Evolutionary conservation across 129 eudicot species (phyloP).

Genomic region (Escallonia herrerae): DNA sequence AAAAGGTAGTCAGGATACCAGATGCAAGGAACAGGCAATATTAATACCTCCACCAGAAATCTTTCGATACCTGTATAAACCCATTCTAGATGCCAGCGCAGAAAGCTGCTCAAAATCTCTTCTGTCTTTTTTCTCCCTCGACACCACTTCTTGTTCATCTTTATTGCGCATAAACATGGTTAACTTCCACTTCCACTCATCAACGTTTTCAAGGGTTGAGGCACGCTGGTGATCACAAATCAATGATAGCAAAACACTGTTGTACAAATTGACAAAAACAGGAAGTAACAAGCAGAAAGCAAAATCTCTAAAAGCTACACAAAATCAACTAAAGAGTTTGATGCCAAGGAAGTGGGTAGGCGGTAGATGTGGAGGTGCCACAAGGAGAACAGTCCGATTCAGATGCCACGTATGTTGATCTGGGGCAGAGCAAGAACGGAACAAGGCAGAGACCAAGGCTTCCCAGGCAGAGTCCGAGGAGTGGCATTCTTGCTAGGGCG

Average conservation of each 20-base stretch:
- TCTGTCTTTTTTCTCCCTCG: conserved; percentile 85
- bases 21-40: conserved; percentile 12
- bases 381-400: too few species aligned
- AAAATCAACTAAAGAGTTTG: too few species aligned
- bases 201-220: conserved; percentile 75
- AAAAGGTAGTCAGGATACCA: conserved; percentile 1
- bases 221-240: conserved; percentile 41
- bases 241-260: background rate
- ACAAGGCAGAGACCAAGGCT: too few species aligned
- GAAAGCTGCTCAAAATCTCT: conserved; percentile 91
- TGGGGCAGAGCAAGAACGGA: too few species aligned
- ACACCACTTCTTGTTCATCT: conserved; percentile 70
- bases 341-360: too few species aligned
- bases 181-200: conserved; percentile 82
- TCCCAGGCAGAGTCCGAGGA: too few species aligned
- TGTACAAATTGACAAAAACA: too few species aligned
- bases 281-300: too few species aligned
- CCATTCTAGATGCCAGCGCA: conserved; percentile 78
- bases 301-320: too few species aligned
- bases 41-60: conserved; percentile 4
- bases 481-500: too few species aligned
- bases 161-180: conserved; percentile 60
- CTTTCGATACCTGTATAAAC: conserved; percentile 50
- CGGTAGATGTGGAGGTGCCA: too few species aligned
- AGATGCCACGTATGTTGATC: too few species aligned